Conservation (phyloP, 257 asterid genomes). For the Solanum paucissectum region DNA sequence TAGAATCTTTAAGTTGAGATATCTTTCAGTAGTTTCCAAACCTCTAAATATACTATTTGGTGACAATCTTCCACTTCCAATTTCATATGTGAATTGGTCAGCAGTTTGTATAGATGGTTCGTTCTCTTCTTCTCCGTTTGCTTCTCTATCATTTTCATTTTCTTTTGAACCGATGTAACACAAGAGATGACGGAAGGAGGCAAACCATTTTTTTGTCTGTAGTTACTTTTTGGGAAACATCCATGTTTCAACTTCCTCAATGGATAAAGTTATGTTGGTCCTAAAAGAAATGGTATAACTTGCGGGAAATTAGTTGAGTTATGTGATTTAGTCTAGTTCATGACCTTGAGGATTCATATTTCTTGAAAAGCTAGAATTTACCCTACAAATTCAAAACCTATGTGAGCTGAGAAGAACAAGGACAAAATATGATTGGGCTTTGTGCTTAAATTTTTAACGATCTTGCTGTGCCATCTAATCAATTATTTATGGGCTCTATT, state of each 20-base stretch:
- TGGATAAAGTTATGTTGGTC: neutral
- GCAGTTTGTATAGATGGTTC: neutral
- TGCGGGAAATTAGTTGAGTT: neutral
- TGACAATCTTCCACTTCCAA: neutral
- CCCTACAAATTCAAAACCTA: neutral
- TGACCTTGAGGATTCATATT: neutral
- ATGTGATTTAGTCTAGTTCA: neutral
- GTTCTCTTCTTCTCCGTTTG: neutral
- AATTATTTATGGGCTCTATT: neutral
- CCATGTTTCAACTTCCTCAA: neutral
- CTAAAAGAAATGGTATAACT: neutral
- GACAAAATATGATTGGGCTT: neutral
- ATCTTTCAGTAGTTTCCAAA: neutral
- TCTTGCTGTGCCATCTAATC: neutral
- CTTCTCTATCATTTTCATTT: neutral
- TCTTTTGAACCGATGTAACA: neutral
- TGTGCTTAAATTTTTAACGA: neutral
- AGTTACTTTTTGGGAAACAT: neutral
- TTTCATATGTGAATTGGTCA: neutral
- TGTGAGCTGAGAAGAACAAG: neutral
- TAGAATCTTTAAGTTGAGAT: neutral
- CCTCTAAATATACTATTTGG: neutral
- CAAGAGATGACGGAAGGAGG: neutral
- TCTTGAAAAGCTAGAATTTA: neutral
- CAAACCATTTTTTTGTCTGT: neutral